Evolutionary conservation across 169 alveolate species (phyloP).

Genomic region (Babesia bigemina): DNA sequence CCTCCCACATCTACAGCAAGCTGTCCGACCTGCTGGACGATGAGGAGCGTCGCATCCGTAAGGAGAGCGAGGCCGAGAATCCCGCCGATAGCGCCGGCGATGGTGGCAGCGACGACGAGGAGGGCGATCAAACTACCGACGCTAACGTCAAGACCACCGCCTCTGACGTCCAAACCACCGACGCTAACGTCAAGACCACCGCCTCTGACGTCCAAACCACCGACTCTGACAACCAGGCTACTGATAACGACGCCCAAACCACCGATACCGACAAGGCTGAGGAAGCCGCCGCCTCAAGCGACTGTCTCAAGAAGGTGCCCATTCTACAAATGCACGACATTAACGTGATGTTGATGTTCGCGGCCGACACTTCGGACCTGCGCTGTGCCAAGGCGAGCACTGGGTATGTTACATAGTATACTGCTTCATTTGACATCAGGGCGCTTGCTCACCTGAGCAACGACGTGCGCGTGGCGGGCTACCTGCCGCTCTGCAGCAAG

Average conservation of each 20-base stretch:
- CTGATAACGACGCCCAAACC: neutral
- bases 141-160: no score
- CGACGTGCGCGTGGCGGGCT: constrained; percentile 60
- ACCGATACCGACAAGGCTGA: neutral
- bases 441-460: constrained; percentile 58
- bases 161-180: neutral
- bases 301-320: neutral
- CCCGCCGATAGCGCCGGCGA: neutral
- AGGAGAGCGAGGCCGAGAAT: neutral
- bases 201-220: neutral
- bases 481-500: constrained; percentile 39
- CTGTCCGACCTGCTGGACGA: constrained; percentile 21
- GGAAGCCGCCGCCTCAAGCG: neutral
- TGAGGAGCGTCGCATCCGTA: neutral
- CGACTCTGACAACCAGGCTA: neutral
- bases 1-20: constrained; percentile 30
- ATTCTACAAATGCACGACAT: constrained; percentile 40
- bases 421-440: constrained; percentile 5
- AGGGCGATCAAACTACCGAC: neutral
- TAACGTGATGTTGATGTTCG: constrained; percentile 50
- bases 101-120: neutral
- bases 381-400: constrained; percentile 52
- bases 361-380: constrained; percentile 8
- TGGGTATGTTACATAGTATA: constrained; percentile 37
- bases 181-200: no score